A percentile compares a stretch with the other conserved stretches of the same genome.
phyloP scores from a whole-genome alignment of 768 basidiomycete genomes.

The Filobasidium wieringae region DNA sequence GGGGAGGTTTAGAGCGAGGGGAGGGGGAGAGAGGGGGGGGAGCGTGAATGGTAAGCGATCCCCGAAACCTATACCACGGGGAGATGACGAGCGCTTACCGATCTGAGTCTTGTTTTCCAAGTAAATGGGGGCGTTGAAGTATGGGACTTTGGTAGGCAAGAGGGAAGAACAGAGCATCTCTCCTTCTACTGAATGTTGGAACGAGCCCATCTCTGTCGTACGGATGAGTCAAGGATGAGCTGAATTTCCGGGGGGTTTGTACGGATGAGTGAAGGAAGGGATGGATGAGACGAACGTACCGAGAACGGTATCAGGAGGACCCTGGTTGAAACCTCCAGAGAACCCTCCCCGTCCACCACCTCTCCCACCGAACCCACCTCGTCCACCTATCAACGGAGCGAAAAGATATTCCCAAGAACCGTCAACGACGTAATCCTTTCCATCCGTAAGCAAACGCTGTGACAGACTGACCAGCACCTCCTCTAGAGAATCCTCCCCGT shows the following conservation, averaged over 20 bases:
- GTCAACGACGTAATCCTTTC: background rate
- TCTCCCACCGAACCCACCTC: conserved; percentile 24
- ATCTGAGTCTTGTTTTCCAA: conserved; percentile 90
- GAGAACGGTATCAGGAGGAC: conserved; percentile 43
- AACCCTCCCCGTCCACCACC: conserved; percentile 40
- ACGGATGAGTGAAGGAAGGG: background rate
- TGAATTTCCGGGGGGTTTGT: background rate
- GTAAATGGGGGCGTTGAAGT: conserved; percentile 98
- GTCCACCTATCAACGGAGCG: background rate
- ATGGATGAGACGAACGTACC: conserved; percentile 29
- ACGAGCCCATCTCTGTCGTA: conserved; percentile 69
- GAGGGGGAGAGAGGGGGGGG: too few species aligned
- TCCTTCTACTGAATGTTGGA: conserved; percentile 89
- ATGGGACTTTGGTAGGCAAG: conserved; percentile 82
- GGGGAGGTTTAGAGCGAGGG: too few species aligned
- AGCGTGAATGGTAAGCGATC: background rate
- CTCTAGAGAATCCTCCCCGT: conserved; percentile 4
- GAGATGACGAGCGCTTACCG: conserved; percentile 40
- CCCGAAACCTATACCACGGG: background rate
- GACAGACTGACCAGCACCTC: background rate
- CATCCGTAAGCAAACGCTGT: background rate
- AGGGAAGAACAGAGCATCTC: conserved; percentile 91
- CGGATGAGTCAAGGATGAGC: background rate
- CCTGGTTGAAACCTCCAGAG: conserved; percentile 35
- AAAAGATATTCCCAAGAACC: background rate